These are phyloP conservation scores for Pisolithus tinctorius DNA, from an alignment of 768 basidiomycete genomes.

Conservation along the genomic window DNA sequence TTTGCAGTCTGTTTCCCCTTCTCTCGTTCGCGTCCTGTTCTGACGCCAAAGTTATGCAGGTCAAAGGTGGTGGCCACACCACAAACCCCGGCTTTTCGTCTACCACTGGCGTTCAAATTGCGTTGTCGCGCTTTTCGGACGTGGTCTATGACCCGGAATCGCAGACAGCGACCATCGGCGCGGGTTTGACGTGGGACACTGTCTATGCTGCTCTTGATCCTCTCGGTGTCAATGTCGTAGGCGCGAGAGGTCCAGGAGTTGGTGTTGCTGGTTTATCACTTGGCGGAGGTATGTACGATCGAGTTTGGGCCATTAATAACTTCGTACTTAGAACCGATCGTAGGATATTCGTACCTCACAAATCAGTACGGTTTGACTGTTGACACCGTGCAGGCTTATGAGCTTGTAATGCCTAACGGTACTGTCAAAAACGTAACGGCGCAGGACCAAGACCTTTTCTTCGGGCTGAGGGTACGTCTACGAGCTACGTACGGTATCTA, in stretches of 20 bases:
- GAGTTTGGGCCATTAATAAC: conserved; percentile 5
- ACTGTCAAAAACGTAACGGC: conserved; percentile 29
- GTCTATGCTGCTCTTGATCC: conserved; percentile 44
- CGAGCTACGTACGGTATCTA: conserved; percentile 1
- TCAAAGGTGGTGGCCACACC: conserved; percentile 52
- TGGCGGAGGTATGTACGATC: conserved; percentile 41
- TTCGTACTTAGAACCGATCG: background rate
- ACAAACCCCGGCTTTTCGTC: conserved; percentile 49
- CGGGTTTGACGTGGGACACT: conserved; percentile 52
- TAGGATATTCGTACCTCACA: conserved; percentile 54
- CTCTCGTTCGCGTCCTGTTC: background rate
- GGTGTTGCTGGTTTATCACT: conserved; percentile 50
- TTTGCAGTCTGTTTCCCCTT: no score
- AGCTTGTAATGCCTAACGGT: conserved; percentile 51
- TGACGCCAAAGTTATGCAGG: conserved; percentile 21
- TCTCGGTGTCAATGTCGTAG: conserved; percentile 45
- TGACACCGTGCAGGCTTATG: conserved; percentile 46
- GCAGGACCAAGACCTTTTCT: conserved; percentile 32
- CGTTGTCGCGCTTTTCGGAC: conserved; percentile 38
- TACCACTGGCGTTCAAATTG: conserved; percentile 47
- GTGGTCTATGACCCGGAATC: conserved; percentile 28
- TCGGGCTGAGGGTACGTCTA: conserved; percentile 29
- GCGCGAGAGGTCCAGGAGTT: conserved; percentile 48
- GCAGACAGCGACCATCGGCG: conserved; percentile 32
- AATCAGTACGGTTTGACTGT: conserved; percentile 51